Evolutionary conservation across 2,329 filamentous ascomycete genomes (phyloP).

Genomic region (Blastomyces percursus): DNA sequence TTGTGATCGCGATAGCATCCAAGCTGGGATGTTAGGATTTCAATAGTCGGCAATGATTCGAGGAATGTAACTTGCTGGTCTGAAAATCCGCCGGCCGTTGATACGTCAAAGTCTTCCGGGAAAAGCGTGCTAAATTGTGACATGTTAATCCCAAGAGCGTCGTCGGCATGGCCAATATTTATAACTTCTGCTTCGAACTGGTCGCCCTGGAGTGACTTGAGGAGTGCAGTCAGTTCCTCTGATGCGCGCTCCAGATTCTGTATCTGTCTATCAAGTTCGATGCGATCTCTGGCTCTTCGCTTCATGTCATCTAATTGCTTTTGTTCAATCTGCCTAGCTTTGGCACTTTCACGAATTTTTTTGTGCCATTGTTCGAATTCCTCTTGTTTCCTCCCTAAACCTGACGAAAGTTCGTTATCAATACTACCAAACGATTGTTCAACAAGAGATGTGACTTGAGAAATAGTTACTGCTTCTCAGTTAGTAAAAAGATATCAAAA

Average conservation of each 20-base stretch:
- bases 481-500: constrained; percentile 25
- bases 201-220: constrained; percentile 40
- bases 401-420: constrained; percentile 64
- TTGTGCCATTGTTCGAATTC: constrained; percentile 72
- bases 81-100: constrained; percentile 24
- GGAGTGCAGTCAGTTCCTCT: constrained; percentile 53
- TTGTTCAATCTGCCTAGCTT: constrained; percentile 65
- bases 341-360: constrained; percentile 68
- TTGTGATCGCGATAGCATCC: constrained; percentile 62
- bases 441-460: constrained; percentile 50
- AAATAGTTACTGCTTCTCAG: constrained; percentile 25
- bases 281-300: constrained; percentile 51
- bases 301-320: constrained; percentile 62
- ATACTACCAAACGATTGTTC: constrained; percentile 71
- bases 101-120: constrained; percentile 31
- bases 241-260: constrained; percentile 65
- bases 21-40: constrained; percentile 55
- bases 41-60: constrained; percentile 46
- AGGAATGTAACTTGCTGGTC: constrained; percentile 34
- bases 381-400: constrained; percentile 73
- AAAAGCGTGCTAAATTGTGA: constrained; percentile 28
- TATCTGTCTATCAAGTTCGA: constrained; percentile 58
- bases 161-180: constrained; percentile 40
- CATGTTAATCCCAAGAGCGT: constrained; percentile 29
- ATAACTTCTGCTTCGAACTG: constrained; percentile 35